Evolutionary conservation across 164 flowering plant species (phyloP).

Genomic region (Vitis cinerea): DNA sequence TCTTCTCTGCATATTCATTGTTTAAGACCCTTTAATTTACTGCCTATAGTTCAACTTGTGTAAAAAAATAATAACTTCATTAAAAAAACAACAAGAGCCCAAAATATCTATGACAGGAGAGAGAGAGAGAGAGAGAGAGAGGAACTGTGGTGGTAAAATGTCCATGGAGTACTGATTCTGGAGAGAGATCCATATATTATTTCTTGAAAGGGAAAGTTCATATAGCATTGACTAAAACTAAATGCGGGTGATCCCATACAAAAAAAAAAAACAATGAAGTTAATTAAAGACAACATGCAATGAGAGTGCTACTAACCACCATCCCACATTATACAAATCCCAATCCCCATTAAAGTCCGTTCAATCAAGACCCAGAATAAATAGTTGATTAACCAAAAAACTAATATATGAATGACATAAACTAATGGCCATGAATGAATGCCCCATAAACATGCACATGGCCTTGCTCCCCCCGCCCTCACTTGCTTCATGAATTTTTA

Average conservation of each 20-base stretch:
- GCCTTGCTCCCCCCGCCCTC: constrained; percentile 42
- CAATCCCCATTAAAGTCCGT: neutral
- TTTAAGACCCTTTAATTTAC: too few relatives aligned
- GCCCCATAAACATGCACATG: constrained; percentile 63
- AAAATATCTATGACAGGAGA: too few relatives aligned
- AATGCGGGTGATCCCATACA: constrained; percentile 1
- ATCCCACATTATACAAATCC: constrained; percentile 1
- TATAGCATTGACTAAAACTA: neutral
- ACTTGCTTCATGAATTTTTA: constrained; percentile 10
- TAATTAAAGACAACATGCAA: neutral
- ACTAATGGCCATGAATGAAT: constrained; percentile 33
- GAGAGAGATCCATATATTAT: neutral
- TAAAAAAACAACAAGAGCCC: too few relatives aligned
- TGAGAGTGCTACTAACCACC: constrained; percentile 14
- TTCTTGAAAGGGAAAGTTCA: constrained; percentile 7
- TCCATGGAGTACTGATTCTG: too few relatives aligned
- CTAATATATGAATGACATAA: constrained; percentile 8
- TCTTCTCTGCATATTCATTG: too few relatives aligned
- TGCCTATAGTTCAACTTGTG: too few relatives aligned
- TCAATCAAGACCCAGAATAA: too few relatives aligned
- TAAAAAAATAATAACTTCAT: too few relatives aligned
- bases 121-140: too few relatives aligned
- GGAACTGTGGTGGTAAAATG: too few relatives aligned
- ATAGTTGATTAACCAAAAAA: neutral
- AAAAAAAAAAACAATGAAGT: neutral